Evolutionary conservation across 129 eudicot genomes (phyloP).

Genomic region (Ambrosia artemisiifolia): DNA sequence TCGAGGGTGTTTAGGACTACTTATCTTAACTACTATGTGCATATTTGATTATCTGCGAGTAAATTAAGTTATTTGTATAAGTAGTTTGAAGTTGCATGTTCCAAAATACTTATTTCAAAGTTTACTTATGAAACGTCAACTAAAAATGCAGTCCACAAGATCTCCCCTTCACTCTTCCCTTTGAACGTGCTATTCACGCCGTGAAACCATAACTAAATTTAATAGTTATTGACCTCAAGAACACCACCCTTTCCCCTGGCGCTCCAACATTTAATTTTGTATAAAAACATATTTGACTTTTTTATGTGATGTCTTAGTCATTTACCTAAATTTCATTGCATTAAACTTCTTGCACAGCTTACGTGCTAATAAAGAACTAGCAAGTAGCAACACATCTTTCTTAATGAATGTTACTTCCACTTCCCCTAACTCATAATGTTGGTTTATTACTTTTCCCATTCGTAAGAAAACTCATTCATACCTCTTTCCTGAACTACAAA

Average conservation of each 20-base stretch:
- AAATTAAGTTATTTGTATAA: neutral
- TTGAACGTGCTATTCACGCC: neutral
- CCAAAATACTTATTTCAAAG: neutral
- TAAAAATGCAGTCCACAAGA: neutral
- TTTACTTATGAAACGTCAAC: neutral
- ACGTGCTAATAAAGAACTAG: slow-evolving; percentile 8
- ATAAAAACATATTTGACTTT: neutral
- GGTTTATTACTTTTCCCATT: slow-evolving; percentile 1
- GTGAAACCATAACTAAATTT: neutral
- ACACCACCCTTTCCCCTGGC: neutral
- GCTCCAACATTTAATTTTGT: neutral
- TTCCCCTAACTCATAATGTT: slow-evolving; percentile 4
- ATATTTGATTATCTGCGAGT: neutral
- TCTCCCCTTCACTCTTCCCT: slow-evolving; percentile 15
- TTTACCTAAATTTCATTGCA: slow-evolving; percentile 9
- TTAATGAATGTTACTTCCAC: slow-evolving; percentile 9
- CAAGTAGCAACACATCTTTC: slow-evolving; percentile 1
- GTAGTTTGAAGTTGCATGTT: neutral
- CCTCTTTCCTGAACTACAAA: neutral
- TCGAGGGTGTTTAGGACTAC: neutral
- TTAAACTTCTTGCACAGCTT: slow-evolving; percentile 6
- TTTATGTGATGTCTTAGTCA: slow-evolving; percentile 9
- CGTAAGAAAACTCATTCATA: neutral
- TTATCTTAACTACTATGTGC: neutral
- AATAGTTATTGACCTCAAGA: neutral